Base-by-base conservation (phyloP, 1,139 yeast species). In the Magnusiomyces ingens region DNA sequence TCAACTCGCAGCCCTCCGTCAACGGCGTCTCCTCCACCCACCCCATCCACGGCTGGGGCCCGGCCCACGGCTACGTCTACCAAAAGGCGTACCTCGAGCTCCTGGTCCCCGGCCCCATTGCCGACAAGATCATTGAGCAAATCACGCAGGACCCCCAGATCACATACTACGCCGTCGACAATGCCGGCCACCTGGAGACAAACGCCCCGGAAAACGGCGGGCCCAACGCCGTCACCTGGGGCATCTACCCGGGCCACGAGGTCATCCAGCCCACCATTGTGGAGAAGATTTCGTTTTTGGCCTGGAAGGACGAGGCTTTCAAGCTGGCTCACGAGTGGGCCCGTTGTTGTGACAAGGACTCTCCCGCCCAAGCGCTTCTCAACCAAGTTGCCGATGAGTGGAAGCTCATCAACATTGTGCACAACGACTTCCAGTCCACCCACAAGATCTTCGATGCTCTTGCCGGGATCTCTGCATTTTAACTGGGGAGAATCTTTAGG, bases 171-270 rank as follows among this genome's bases (percentile, higher is more conserved):
- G 85, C 93, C 2, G 91, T 88, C 49, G 84, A 85, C 67, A 66
- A 66, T 47, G 64, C 70, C 2, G 91, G 90, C 29, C 74, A 79
- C 44, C 74, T 88, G 58, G 63, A 70, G 43, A 76, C 81, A 44
- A 91, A 91, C 68, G 82, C 93, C 50, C 79, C 78, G 45, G 85
- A 80, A 50, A 86, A 82, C 57, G 70, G 75, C 29, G 86, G 84
- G 59, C 90, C 95, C 60, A 90, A 89, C 66, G 97, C 98, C 8
- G 97, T 90, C 52, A 93, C 99, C 13, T 93, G 99, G 99, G 98
- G 96, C 59, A 88, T 87, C 44, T 89, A 87, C 78, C 96, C 96
- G 18, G 95, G 95, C 48, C 86, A 85, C 67, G 96, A 89, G 71
- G 86, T 89, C 52, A 76, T 87, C 61, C 96, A 89, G 70, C 95